A percentile compares a stretch with the other conserved stretches of the same genome.
Evolutionary conservation across 2,329 filamentous ascomycete species (phyloP).

Genomic region (Claviceps pusilla): DNA sequence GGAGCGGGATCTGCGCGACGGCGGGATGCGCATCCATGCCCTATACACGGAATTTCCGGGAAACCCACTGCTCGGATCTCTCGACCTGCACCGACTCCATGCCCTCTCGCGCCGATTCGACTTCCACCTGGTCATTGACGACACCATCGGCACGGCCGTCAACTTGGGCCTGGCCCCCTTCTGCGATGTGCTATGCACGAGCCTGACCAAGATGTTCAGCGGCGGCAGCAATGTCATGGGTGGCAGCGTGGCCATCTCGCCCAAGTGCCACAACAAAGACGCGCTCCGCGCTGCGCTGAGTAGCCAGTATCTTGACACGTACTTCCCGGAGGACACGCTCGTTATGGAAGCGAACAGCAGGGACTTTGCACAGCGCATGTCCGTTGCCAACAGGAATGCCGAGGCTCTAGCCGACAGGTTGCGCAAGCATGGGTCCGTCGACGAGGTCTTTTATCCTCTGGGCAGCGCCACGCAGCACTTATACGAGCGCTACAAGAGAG

Average conservation of each 20-base stretch:
- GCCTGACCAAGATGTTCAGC: slow-evolving; percentile 39
- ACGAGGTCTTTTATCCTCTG: slow-evolving; percentile 26
- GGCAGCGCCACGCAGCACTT: slow-evolving; percentile 21
- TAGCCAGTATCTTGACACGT: slow-evolving; percentile 10
- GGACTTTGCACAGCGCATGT: slow-evolving; percentile 21
- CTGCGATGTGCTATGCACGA: slow-evolving; percentile 35
- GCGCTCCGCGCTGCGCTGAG: slow-evolving; percentile 13
- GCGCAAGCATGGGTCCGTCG: slow-evolving; percentile 10
- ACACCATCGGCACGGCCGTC: slow-evolving; percentile 29
- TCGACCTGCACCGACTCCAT: slow-evolving; percentile 15
- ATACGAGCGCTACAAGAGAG: slow-evolving; percentile 17
- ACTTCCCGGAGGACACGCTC: slow-evolving; percentile 12
- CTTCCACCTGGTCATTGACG: slow-evolving; percentile 29
- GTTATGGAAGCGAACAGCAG: slow-evolving; percentile 25
- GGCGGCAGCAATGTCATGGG: slow-evolving; percentile 40
- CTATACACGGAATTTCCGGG: slow-evolving; percentile 30
- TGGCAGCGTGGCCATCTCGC: slow-evolving; percentile 30
- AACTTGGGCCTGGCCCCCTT: slow-evolving; percentile 30
- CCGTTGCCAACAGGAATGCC: slow-evolving; percentile 12
- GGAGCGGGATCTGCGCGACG: slow-evolving; percentile 18
- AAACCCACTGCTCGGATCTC: slow-evolving; percentile 17
- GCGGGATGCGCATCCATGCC: slow-evolving; percentile 25
- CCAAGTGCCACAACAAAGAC: slow-evolving; percentile 20
- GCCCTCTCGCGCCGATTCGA: slow-evolving; percentile 19
- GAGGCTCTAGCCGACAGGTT: slow-evolving; percentile 14